Percentiles rank a stretch among this genome's conserved stretches.
Evolutionary conservation across 305 asterid genomes (phyloP).

Genomic region (Fraxinus xanthoxyloides): DNA sequence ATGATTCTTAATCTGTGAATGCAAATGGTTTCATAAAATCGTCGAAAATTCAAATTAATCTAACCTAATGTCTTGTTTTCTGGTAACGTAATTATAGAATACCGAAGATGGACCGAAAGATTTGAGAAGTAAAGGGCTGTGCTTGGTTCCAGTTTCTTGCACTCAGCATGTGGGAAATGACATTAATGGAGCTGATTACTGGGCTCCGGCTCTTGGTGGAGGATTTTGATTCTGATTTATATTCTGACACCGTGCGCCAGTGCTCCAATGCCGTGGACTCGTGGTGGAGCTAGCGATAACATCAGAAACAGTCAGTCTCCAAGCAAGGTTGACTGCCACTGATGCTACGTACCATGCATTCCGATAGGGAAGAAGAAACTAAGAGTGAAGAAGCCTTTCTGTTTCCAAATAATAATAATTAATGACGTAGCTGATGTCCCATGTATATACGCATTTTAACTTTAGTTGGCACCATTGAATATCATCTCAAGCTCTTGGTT

Average conservation of each 20-base stretch:
- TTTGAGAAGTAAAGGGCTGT: slow-evolving; percentile 79
- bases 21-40: too few species aligned
- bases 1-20: too few species aligned
- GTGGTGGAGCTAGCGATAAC: slow-evolving; percentile 28
- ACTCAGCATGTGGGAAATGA: slow-evolving; percentile 68
- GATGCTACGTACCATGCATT: slow-evolving; percentile 50
- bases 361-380: neutral
- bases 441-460: neutral
- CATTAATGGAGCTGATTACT: slow-evolving; percentile 67
- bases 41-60: neutral
- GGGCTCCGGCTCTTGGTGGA: slow-evolving; percentile 79
- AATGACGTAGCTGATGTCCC: neutral
- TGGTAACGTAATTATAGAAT: neutral
- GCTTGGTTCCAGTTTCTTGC: slow-evolving; percentile 75
- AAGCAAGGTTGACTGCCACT: slow-evolving; percentile 52
- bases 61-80: neutral
- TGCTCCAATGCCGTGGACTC: neutral
- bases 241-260: neutral
- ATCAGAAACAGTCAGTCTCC: slow-evolving; percentile 68
- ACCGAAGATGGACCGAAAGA: slow-evolving; percentile 29
- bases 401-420: neutral
- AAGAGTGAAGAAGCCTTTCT: neutral
- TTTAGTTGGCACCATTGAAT: neutral
- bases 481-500: neutral
- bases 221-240: slow-evolving; percentile 39